phyloP scores from a whole-genome alignment of 345 rosid species.

The Cardiospermum halicacabum region DNA sequence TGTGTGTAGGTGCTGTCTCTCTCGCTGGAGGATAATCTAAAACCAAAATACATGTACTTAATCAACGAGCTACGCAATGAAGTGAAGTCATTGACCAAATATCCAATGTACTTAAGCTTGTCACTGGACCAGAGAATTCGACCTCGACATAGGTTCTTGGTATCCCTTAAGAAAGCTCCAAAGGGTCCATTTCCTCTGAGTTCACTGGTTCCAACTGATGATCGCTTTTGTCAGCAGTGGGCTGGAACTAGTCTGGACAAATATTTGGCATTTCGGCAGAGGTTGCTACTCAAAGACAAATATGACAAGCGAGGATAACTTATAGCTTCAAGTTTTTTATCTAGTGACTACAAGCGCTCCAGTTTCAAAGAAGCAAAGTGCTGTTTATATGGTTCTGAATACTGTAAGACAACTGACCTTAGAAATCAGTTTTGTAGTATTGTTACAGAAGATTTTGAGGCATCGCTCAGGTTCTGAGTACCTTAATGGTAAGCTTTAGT shows the following conservation, averaged over 20 bases:
- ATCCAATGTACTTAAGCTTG: constrained; percentile 85
- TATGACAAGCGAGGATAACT: constrained; percentile 43
- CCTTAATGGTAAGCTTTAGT: constrained; percentile 9
- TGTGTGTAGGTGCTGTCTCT: constrained; percentile 72
- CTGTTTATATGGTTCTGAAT: constrained; percentile 8
- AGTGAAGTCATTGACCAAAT: constrained; percentile 74
- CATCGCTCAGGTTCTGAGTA: constrained; percentile 3
- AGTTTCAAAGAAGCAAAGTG: not conserved
- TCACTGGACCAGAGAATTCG: constrained; percentile 92
- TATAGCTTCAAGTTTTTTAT: constrained; percentile 2
- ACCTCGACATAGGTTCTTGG: constrained; percentile 86
- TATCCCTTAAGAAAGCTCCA: constrained; percentile 82
- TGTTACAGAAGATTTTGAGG: not conserved
- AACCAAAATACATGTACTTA: constrained; percentile 89
- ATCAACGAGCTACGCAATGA: constrained; percentile 75
- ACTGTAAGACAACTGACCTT: not conserved
- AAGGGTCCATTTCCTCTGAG: constrained; percentile 95
- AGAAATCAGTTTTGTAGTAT: not conserved
- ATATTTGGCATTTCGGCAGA: constrained; percentile 81
- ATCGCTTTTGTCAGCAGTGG: constrained; percentile 80
- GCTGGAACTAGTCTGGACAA: constrained; percentile 78
- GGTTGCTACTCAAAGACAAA: constrained; percentile 60
- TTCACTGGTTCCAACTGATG: constrained; percentile 80
- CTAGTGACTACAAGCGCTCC: not conserved
- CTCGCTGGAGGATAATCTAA: constrained; percentile 86